These are phyloP conservation scores for Didymella keratinophila DNA, from an alignment of 2,329 filamentous ascomycete species.

Conservation along the genomic window DNA sequence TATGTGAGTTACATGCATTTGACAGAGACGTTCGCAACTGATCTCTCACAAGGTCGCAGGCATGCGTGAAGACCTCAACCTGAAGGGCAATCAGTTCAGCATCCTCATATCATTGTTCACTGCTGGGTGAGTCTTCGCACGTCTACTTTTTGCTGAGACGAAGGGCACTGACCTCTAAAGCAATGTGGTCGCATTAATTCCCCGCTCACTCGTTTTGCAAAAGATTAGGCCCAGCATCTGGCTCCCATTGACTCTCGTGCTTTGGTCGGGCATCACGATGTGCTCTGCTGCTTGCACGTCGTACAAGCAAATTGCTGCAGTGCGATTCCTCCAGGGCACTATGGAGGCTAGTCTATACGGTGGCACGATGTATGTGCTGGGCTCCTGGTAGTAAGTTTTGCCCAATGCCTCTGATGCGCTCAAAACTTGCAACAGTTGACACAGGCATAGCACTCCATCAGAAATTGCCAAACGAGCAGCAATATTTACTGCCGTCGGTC, in stretches of 20 bases:
- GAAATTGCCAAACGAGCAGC: conserved; percentile 38
- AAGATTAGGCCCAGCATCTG: conserved; percentile 35
- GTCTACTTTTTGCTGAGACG: no score
- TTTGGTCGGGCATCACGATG: conserved; percentile 40
- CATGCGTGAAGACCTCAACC: conserved; percentile 31
- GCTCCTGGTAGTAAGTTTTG: conserved; percentile 40
- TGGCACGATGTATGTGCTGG: conserved; percentile 36
- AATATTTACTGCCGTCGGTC: conserved; percentile 36
- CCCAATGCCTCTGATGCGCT: not conserved
- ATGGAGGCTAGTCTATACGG: conserved; percentile 34
- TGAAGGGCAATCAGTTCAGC: conserved; percentile 37
- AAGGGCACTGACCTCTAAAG: not conserved
- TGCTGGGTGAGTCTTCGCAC: conserved; percentile 24
- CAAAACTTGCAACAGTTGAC: not conserved
- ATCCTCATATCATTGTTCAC: conserved; percentile 35
- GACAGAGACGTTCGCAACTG: not conserved
- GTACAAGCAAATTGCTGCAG: conserved; percentile 21
- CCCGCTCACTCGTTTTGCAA: conserved; percentile 34
- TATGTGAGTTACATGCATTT: conserved; percentile 1
- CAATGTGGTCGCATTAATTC: conserved; percentile 35
- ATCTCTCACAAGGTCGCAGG: conserved; percentile 24
- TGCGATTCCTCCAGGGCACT: conserved; percentile 35
- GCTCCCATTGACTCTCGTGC: conserved; percentile 33
- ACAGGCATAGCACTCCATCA: conserved; percentile 24
- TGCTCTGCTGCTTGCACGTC: conserved; percentile 35